phyloP scores from a whole-genome alignment of 257 asterid genomes.

The Lycium barbarum region DNA sequence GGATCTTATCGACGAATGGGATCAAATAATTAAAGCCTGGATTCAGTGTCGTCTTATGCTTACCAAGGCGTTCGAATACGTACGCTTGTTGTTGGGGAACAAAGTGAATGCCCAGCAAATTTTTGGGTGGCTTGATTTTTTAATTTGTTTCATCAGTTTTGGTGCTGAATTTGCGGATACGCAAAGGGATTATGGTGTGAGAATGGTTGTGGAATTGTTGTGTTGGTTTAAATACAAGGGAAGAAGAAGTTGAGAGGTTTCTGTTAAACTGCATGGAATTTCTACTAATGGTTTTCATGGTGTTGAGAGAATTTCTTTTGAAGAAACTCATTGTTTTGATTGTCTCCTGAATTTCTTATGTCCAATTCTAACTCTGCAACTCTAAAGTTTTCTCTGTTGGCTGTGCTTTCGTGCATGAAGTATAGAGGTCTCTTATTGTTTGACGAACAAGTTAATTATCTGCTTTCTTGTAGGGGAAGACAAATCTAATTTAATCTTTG shows the following conservation, averaged over 20 bases:
- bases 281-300: neutral
- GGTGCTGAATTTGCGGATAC: neutral
- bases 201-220: neutral
- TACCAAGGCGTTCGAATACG: constrained; percentile 28
- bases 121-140: constrained; percentile 23
- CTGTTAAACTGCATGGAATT: neutral
- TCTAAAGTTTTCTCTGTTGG: neutral
- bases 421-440: neutral
- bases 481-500: neutral
- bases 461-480: neutral
- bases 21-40: constrained; percentile 24
- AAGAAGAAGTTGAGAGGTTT: constrained; percentile 25
- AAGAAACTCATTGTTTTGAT: neutral
- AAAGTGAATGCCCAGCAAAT: neutral
- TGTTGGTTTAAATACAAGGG: neutral
- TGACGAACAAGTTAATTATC: neutral
- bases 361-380: neutral
- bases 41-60: neutral
- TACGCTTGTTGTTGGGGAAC: constrained; percentile 20
- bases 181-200: neutral
- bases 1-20: constrained; percentile 17
- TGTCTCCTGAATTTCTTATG: neutral
- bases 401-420: neutral
- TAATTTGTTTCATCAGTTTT: neutral
- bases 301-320: neutral